phyloP scores from a whole-genome alignment of 176 grass and related monocot species.

The Dactylis glomerata region DNA sequence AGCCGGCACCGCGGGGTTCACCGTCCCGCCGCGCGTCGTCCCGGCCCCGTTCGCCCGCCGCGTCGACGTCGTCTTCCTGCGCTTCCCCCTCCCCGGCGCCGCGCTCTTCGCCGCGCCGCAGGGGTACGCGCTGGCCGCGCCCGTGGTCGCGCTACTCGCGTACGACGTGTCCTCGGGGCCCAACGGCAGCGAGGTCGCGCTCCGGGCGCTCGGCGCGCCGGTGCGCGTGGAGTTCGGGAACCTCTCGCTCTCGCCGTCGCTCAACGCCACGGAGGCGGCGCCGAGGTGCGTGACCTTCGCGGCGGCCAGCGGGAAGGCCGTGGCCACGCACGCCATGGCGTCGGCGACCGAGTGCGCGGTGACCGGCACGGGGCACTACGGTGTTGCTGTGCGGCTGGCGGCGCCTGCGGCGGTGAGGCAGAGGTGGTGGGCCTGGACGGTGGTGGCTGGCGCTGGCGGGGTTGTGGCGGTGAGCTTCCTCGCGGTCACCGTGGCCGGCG shows the following conservation, averaged over 20 bases:
- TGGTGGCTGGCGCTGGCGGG: background rate
- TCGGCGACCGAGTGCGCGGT: conserved; percentile 29
- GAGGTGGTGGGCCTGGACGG: conserved; percentile 37
- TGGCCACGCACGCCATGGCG: conserved; percentile 24
- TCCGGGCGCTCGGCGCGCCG: conserved; percentile 23
- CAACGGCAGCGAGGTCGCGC: conserved; percentile 18
- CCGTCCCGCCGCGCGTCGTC: conserved; percentile 38
- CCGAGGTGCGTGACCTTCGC: conserved; percentile 43
- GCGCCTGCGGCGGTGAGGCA: background rate
- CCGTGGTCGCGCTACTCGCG: conserved; percentile 37
- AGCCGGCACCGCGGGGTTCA: background rate
- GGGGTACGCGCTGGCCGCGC: conserved; percentile 30
- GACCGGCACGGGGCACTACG: conserved; percentile 48
- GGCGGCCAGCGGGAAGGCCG: background rate
- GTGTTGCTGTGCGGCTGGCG: conserved; percentile 13
- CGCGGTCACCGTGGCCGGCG: conserved; percentile 19
- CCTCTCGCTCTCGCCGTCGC: background rate
- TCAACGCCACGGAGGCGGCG: conserved; percentile 11
- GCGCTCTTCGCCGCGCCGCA: conserved; percentile 24
- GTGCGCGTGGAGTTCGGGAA: conserved; percentile 38
- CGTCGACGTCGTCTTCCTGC: conserved; percentile 40
- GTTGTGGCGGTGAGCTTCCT: background rate
- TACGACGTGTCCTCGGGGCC: conserved; percentile 38
- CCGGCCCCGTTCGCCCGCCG: conserved; percentile 41
- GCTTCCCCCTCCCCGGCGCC: background rate